phyloP scores from a whole-genome alignment of 306 rosid species.

The Cicer chorassanicum region DNA sequence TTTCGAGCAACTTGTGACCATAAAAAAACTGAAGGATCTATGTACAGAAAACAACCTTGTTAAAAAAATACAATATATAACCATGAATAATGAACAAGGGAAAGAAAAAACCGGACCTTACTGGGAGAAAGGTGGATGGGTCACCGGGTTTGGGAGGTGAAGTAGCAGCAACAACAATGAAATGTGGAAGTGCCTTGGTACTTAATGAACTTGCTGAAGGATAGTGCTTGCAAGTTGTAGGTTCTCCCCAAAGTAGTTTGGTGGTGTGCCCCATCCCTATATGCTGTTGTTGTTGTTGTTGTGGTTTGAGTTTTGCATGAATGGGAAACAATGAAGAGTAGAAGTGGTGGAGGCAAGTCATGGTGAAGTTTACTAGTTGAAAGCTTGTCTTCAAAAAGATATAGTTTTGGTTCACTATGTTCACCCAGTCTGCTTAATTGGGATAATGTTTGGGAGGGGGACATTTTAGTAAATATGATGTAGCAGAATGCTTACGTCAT shows the following conservation, averaged over 20 bases:
- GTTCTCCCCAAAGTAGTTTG: slow-evolving; percentile 38
- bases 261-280: slow-evolving; percentile 24
- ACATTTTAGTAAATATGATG: background rate
- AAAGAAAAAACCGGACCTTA: slow-evolving; percentile 49
- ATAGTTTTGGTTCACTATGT: background rate
- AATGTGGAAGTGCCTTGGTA: slow-evolving; percentile 53
- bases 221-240: slow-evolving; percentile 30
- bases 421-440: background rate
- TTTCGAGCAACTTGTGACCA: background rate
- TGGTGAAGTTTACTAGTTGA: slow-evolving; percentile 41
- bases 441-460: slow-evolving; percentile 38
- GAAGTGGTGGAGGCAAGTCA: slow-evolving; percentile 54
- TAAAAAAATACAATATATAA: slow-evolving; percentile 12
- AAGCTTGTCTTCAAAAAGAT: slow-evolving; percentile 17
- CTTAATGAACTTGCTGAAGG: slow-evolving; percentile 31
- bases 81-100: background rate
- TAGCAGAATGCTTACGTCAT: background rate
- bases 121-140: slow-evolving; percentile 48
- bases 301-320: slow-evolving; percentile 38
- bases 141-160: slow-evolving; percentile 51
- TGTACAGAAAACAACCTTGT: background rate
- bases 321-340: slow-evolving; percentile 47
- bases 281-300: slow-evolving; percentile 40
- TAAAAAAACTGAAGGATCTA: background rate
- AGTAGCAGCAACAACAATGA: slow-evolving; percentile 43